phyloP scores from a whole-genome alignment of 352 stramenopile genomes.

The Pythium brassicae region DNA sequence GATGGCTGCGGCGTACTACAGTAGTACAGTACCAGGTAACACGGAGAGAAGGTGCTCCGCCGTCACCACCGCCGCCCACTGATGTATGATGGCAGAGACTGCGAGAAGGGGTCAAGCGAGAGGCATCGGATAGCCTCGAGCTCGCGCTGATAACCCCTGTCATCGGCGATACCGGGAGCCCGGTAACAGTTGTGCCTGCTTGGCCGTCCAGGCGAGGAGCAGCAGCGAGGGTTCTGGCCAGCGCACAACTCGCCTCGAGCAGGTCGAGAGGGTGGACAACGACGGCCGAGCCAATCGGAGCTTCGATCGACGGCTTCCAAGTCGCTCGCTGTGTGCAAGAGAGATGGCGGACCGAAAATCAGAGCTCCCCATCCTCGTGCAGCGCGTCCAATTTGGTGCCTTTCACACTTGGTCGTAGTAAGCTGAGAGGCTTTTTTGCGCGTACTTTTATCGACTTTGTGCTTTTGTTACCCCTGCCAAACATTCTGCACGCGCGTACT shows the following conservation, averaged over 20 bases:
- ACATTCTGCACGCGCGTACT: neutral
- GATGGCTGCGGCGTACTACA: no score
- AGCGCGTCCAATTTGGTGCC: neutral
- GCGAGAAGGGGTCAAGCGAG: no score
- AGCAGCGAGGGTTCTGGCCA: constrained; percentile 2
- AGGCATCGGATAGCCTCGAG: no score
- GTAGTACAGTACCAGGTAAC: no score
- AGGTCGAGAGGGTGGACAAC: constrained; percentile 6
- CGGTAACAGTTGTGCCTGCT: no score
- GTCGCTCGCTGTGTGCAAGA: neutral
- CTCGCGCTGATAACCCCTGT: no score
- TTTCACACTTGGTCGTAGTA: neutral
- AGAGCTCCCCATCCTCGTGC: neutral
- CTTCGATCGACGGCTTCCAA: constrained; percentile 1
- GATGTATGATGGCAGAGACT: no score
- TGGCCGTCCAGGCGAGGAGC: neutral
- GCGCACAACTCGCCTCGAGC: neutral
- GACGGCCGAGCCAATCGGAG: constrained; percentile 5
- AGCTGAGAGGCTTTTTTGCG: neutral
- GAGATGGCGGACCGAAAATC: neutral
- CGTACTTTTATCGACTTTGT: neutral
- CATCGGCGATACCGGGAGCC: neutral
- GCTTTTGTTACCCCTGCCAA: neutral
- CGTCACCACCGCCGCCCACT: no score
- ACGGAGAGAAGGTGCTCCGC: no score